These are phyloP conservation scores for Solioccasus polychromus DNA, from an alignment of 768 basidiomycete genomes.

Conservation along the genomic window DNA sequence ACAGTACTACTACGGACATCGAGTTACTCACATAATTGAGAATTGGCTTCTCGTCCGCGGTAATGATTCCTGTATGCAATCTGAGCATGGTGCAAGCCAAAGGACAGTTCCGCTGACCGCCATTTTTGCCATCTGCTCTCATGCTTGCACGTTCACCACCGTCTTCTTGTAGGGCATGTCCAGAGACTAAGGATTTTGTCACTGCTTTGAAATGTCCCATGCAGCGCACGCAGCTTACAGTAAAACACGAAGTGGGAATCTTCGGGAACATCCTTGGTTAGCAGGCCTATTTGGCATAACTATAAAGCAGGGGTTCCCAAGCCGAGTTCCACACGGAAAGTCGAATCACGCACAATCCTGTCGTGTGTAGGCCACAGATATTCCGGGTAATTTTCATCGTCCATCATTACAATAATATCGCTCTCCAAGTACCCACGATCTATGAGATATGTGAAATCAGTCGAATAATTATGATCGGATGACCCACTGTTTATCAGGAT, in stretches of 20 bases:
- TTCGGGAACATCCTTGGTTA: slow-evolving; percentile 40
- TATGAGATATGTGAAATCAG: slow-evolving; percentile 19
- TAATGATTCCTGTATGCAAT: slow-evolving; percentile 17
- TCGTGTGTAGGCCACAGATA: slow-evolving; percentile 39
- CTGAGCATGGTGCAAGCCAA: neutral
- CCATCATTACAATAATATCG: slow-evolving; percentile 45
- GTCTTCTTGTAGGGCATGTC: slow-evolving; percentile 20
- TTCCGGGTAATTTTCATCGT: slow-evolving; percentile 28
- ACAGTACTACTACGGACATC: neutral
- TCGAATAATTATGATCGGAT: neutral
- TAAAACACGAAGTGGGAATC: slow-evolving; percentile 55
- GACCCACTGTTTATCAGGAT: slow-evolving; percentile 17
- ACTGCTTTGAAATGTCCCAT: too few species aligned
- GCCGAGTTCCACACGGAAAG: neutral
- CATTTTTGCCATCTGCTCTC: slow-evolving; percentile 49
- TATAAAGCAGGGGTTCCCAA: neutral
- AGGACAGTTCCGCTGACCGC: slow-evolving; percentile 33
- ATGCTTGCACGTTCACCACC: slow-evolving; percentile 25
- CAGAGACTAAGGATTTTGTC: slow-evolving; percentile 12
- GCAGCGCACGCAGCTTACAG: slow-evolving; percentile 34
- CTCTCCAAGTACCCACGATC: slow-evolving; percentile 36
- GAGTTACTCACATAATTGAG: slow-evolving; percentile 19
- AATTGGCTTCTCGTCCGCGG: slow-evolving; percentile 18
- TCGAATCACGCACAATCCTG: slow-evolving; percentile 40
- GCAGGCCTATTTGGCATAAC: slow-evolving; percentile 40